Evolutionary conservation across 495 filamentous ascomycete species (phyloP), one percentile per base, ranked within the genome.

Genomic region (Aspergillus hancockii): DNA sequence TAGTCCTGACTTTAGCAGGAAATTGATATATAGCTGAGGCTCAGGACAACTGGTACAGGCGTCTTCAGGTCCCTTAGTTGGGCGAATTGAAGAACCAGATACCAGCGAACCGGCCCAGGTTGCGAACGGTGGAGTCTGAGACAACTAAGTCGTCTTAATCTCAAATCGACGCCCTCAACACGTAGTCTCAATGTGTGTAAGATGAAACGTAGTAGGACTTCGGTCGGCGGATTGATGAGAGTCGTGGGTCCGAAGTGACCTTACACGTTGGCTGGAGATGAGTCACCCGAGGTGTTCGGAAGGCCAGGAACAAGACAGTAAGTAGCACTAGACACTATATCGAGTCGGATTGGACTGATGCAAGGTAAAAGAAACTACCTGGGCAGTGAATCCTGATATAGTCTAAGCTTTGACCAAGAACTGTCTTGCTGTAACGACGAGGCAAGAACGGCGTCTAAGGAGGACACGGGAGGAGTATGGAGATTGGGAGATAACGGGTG

Each of bases 51-150:
- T 67, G 67, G 67, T 64, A 72, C 67, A 63, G 62, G 62, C 59
- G 61, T 73, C 71, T 75, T 73, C 64, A 56, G 67, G 23, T 73
- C 75, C 76, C 73, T 61, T 56, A n/a, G 45, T 56, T 64, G 69
- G 69, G 66, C 63, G 63, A 67, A 64, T 36, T 66, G 67, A 68
- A 77, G 71, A 76, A 71, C 70, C 71, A 67, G 70, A 70, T 68
- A 72, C 76, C 74, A 76, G 77, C 65, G n/a, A 74, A 65, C 74
- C 70, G 68, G 70, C 66, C 69, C 60, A 57, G 64, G 64, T 67
- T 60, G 67, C 69, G 60, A 57, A 66, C 57, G 57, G 59, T 40
- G 62, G 41, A 56, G 63, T 57, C 49, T 55, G 59, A 49, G 57
- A 67, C 60, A 67, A 55, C 57, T 47, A 63, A 63, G 63, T 54